phyloP scores from a whole-genome alignment of 23 red algal genomes.

The Agarophyton chilense region DNA sequence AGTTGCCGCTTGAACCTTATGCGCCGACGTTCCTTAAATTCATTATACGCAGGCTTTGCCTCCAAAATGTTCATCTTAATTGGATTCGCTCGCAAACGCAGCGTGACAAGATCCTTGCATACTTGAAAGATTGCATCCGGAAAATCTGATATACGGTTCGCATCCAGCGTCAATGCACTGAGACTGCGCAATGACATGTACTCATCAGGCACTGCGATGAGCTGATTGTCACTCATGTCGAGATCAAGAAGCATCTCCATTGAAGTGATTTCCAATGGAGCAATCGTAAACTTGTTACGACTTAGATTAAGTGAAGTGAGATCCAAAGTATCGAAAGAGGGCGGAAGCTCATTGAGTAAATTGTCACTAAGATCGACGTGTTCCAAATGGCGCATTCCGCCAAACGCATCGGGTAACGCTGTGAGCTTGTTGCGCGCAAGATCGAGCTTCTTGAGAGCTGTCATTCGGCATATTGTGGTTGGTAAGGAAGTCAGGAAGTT shows the following conservation, averaged over 20 bases:
- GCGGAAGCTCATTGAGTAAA: constrained; percentile 34
- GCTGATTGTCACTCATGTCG: constrained; percentile 40
- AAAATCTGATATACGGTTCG: constrained; percentile 47
- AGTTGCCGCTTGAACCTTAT: constrained; percentile 46
- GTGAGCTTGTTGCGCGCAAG: constrained; percentile 52
- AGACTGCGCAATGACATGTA: constrained; percentile 39
- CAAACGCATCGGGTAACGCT: constrained; percentile 48
- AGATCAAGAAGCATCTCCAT: constrained; percentile 52
- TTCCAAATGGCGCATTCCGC: constrained; percentile 45
- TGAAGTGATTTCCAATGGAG: constrained; percentile 36
- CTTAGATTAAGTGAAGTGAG: constrained; percentile 52
- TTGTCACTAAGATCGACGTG: constrained; percentile 55
- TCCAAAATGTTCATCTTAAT: constrained; percentile 50
- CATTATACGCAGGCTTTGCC: constrained; percentile 24
- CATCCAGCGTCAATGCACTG: constrained; percentile 28
- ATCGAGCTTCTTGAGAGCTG: constrained; percentile 61
- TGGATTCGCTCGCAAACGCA: constrained; percentile 44
- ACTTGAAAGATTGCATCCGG: constrained; percentile 41
- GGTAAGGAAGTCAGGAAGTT: constrained; percentile 61
- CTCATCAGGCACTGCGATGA: constrained; percentile 17
- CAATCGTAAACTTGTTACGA: constrained; percentile 37
- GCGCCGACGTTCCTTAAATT: constrained; percentile 39
- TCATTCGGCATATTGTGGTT: constrained; percentile 36
- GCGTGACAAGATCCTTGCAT: constrained; percentile 39
- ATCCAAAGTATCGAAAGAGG: constrained; percentile 49